Evolutionary conservation across 1,139 yeast genomes (phyloP), one percentile per base, ranked within the genome.

Genomic region (Groenewaldozyma auringiensis): DNA sequence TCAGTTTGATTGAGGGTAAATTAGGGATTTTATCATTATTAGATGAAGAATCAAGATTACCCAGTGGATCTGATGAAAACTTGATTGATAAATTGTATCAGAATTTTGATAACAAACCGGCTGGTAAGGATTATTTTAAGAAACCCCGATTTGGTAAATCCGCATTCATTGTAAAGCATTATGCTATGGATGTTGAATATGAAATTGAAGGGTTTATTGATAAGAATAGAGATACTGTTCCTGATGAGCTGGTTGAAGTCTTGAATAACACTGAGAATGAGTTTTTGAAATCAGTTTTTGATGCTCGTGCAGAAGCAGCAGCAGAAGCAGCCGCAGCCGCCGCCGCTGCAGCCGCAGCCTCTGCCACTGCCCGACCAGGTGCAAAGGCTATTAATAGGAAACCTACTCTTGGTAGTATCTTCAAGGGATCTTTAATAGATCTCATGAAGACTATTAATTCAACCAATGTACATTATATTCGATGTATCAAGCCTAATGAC

Each of bases 401-500:
- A 61, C 97, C 97, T 44, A 92, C 98, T 0, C 74, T 92, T 49
- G 98, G 98, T 35, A 84, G 94, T 6, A 87, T 89, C 66, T 92
- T 92, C 75, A 92, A 92, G 64, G 81, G 81, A 51, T 89, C 97
- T 3, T 75, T 92, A 67, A 84, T 87, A 56, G 97, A 89, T 57
- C 77, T 92, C 56, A 92, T 92, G 98, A 73, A 71, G 45, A 92
- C 97, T 1, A 92, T 92, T 51, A 79, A 89, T 64, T 83, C 95
- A 1, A 92, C 97, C 1, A 89, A 92, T 62, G 98, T 83, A 37
- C 98, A 92, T 66, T 92, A 92, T 62, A 92, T 92, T 61, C 83
- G 98, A 64, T 92, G 98, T 73, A 92, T 92, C 64, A 92, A 92
- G 65, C 98, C 98, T 8, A 92, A 92, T 64, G 96, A 92, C 58